Conservation (phyloP, 768 basidiomycete genomes). For the Mycena belliarum region DNA sequence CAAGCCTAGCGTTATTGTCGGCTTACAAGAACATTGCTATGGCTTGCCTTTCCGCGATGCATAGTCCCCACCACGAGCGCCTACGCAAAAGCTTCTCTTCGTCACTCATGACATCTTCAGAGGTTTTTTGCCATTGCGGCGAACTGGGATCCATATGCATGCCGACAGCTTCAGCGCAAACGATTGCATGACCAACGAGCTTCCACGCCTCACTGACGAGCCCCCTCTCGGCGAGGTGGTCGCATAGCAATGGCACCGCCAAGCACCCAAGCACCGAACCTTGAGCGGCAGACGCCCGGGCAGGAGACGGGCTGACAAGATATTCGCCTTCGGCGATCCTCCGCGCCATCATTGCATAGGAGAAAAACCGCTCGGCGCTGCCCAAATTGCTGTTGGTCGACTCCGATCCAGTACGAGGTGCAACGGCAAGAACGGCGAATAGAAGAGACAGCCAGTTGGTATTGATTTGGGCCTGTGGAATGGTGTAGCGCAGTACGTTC, state of each 20-base stretch:
- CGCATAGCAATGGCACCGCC: slow-evolving; percentile 45
- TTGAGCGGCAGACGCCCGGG: slow-evolving; percentile 42
- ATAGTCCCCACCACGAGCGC: slow-evolving; percentile 46
- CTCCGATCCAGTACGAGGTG: slow-evolving; percentile 27
- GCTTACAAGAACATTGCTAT: not conserved
- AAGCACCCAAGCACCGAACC: slow-evolving; percentile 49
- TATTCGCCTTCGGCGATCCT: slow-evolving; percentile 48
- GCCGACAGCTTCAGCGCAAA: slow-evolving; percentile 42
- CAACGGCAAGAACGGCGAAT: slow-evolving; percentile 49
- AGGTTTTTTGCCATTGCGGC: slow-evolving; percentile 42
- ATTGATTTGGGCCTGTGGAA: slow-evolving; percentile 42
- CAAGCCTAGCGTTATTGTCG: slow-evolving; percentile 13
- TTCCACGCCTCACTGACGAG: slow-evolving; percentile 53
- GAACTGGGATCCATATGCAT: slow-evolving; percentile 47
- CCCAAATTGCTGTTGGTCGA: slow-evolving; percentile 9
- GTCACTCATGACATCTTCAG: slow-evolving; percentile 24
- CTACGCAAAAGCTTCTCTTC: slow-evolving; percentile 43
- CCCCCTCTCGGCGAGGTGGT: slow-evolving; percentile 47
- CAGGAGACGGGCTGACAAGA: slow-evolving; percentile 35
- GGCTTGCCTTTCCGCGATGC: slow-evolving; percentile 44
- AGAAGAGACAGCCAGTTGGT: slow-evolving; percentile 52
- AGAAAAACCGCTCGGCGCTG: slow-evolving; percentile 35
- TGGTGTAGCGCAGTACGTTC: slow-evolving; percentile 37
- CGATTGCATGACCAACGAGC: slow-evolving; percentile 41
- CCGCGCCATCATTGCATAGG: slow-evolving; percentile 45